Evolutionary conservation across 441 rosid genomes (phyloP).

Genomic region (Francoa sonchifolia): DNA sequence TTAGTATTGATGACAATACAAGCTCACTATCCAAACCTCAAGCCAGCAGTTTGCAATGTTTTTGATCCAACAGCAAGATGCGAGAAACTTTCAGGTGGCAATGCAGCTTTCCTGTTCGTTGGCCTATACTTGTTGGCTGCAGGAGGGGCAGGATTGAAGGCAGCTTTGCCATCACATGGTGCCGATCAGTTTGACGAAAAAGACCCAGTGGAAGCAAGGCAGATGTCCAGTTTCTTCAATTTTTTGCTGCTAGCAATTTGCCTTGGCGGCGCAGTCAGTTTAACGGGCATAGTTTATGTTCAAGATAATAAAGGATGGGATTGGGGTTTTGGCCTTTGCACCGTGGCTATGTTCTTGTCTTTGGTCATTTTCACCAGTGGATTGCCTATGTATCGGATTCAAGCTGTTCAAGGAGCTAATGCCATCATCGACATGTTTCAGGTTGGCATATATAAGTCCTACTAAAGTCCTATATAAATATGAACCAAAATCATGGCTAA

Average conservation of each 20-base stretch:
- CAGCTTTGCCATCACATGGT: slow-evolving; percentile 38
- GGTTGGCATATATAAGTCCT: slow-evolving; percentile 22
- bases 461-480: too few relatives aligned
- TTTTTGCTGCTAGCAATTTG: slow-evolving; percentile 25
- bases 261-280: slow-evolving; percentile 33
- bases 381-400: slow-evolving; percentile 33
- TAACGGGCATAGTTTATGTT: slow-evolving; percentile 41
- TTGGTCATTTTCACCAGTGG: slow-evolving; percentile 23
- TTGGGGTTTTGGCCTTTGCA: slow-evolving; percentile 31
- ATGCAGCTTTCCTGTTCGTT: slow-evolving; percentile 29
- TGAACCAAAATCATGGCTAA: too few relatives aligned
- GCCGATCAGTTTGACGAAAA: slow-evolving; percentile 50
- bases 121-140: slow-evolving; percentile 36
- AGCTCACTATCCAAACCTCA: slow-evolving; percentile 35
- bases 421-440: slow-evolving; percentile 32
- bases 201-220: slow-evolving; percentile 33
- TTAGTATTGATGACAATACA: slow-evolving; percentile 33
- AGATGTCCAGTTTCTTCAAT: slow-evolving; percentile 53
- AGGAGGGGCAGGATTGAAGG: slow-evolving; percentile 42
- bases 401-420: slow-evolving; percentile 25
- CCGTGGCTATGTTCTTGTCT: slow-evolving; percentile 23
- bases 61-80: slow-evolving; percentile 21
- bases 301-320: slow-evolving; percentile 56
- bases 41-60: slow-evolving; percentile 37
- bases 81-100: slow-evolving; percentile 22